Conservation (phyloP, 2,329 filamentous ascomycete species). For the Cladobotryum protrusum region DNA sequence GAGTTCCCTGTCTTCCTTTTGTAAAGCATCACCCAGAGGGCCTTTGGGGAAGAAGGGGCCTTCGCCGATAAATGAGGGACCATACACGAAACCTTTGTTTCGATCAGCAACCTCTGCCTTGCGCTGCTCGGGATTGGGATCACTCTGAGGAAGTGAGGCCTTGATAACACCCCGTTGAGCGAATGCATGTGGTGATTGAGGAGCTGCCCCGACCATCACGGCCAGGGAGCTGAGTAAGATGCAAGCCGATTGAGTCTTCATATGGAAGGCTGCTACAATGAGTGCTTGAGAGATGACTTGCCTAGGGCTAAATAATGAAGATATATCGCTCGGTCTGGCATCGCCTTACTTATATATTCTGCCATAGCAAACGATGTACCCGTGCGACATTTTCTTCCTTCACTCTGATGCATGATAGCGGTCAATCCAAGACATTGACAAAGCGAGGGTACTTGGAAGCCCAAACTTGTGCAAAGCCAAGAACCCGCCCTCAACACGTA, state of each 20-base stretch:
- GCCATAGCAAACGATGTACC: no score
- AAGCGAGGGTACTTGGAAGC: no score
- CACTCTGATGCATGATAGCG: no score
- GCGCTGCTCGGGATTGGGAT: conserved; percentile 8
- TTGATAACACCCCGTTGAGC: not conserved
- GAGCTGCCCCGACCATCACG: not conserved
- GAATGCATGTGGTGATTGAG: conserved; percentile 1
- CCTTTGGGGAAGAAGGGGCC: conserved; percentile 15
- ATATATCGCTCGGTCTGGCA: no score
- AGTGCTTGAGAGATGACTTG: no score
- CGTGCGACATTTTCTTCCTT: no score
- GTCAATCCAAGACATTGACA: no score
- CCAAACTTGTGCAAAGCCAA: no score
- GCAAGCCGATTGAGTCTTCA: not conserved
- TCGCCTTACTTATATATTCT: no score
- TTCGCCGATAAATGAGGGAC: conserved; percentile 16
- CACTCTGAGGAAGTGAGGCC: conserved; percentile 11
- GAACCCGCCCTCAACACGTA: no score
- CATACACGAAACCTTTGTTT: conserved; percentile 11
- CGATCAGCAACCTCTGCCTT: conserved; percentile 10
- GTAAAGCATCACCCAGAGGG: conserved; percentile 13
- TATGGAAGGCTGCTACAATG: no score
- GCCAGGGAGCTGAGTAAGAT: not conserved
- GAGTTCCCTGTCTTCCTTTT: conserved; percentile 11
- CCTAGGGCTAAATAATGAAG: no score